Base-by-base conservation (phyloP, 2,329 filamentous ascomycete genomes). In the Colletotrichum trifolii region DNA sequence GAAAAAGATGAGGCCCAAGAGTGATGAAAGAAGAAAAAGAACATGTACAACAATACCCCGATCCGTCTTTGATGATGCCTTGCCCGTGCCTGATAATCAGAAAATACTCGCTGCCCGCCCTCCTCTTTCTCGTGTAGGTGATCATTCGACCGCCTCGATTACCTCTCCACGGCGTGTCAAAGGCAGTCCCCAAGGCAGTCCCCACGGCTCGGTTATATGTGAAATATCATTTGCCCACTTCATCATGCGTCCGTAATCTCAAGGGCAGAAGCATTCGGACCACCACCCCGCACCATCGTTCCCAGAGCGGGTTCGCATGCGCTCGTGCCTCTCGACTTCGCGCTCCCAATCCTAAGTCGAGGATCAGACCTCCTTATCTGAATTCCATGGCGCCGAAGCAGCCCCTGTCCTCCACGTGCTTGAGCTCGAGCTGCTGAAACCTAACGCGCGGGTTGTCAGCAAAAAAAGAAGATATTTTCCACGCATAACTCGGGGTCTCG, bases 321-420 rank as follows among this genome's bases (percentile, higher is more conserved):
- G 58, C 57, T 62, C 45, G 46, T 49, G 46, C 52, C 57, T 56
- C 50, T 60, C 33, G 47, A 33, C 49, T n/a, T 39, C 34, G 47
- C 43, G 13, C 33, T 43, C 33, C 42, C 36, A n/a, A 15, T 34
- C 42, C 34, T 5, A 25, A 25, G 35, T 10, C 15, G 35, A 36
- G 35, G 57, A 8, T 53, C 46, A 25, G 57, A 43, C 53, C 15
- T 65, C 52, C 64, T 76, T 73, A 81, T 73, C 78, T 77, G 70
- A 98, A 97, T 79, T 99, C 96, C 79, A 97, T 87, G 67, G 93
- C 91, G 72, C 89, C 88, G 76, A 91, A 92, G 78, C 93, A 96
- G 61, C 95, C 94, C 73, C 83, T 86, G 77, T 97, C 91, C 64
- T 92, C 87, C 60, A 97, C 91, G 77, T 97, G 94, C 77, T 93